These are phyloP conservation scores for Vaccinium myrtillus DNA, from an alignment of 148 eudicot species.

Conservation along the genomic window DNA sequence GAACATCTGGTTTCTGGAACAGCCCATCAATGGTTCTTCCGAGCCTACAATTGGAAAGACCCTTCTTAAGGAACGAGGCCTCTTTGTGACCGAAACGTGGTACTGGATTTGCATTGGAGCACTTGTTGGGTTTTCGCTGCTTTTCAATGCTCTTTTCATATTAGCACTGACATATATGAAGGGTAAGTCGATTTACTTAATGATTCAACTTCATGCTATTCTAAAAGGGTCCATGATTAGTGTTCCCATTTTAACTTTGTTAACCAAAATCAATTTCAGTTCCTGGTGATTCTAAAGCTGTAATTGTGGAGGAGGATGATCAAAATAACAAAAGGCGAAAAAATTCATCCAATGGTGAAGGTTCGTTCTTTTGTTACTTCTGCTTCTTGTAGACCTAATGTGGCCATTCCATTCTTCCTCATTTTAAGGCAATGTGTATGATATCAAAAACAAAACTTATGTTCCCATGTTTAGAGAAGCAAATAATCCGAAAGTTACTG, in stretches of 20 bases:
- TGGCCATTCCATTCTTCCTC: not conserved
- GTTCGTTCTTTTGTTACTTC: not conserved
- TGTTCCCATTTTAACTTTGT: not conserved
- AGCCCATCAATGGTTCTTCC: constrained; percentile 21
- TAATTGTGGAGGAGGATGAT: not conserved
- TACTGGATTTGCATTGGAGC: constrained; percentile 10
- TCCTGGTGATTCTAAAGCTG: constrained; percentile 9
- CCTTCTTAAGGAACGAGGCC: constrained; percentile 33
- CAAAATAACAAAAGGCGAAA: not conserved
- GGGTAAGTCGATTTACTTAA: not conserved
- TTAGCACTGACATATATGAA: not conserved
- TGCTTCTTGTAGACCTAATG: not conserved
- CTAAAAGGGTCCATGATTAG: not conserved
- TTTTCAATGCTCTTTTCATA: constrained; percentile 1
- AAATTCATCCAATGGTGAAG: not conserved
- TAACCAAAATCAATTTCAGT: not conserved
- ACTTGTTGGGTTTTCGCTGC: constrained; percentile 5
- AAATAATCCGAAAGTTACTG: not conserved
- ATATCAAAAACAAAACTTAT: not conserved
- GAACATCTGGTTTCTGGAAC: not conserved
- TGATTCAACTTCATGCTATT: not conserved
- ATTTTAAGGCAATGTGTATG: not conserved
- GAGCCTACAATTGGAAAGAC: constrained; percentile 33
- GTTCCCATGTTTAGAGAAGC: not conserved
- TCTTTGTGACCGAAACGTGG: constrained; percentile 10